These are phyloP conservation scores for Anthostomella pinea DNA, from an alignment of 2,329 filamentous ascomycete genomes.

Conservation along the genomic window DNA sequence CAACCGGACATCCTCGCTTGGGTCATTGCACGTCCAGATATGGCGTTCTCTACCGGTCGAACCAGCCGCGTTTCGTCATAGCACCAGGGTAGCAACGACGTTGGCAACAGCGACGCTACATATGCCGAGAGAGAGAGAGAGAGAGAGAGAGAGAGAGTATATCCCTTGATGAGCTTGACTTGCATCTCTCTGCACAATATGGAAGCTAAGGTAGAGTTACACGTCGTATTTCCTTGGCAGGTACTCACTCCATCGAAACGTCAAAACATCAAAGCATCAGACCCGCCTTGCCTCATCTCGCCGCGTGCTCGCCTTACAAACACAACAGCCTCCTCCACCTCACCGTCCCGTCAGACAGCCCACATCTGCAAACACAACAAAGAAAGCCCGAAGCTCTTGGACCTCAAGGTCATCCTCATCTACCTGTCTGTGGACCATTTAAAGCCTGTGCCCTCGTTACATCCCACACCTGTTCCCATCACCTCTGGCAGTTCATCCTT, in stretches of 20 bases:
- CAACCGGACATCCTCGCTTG: no score
- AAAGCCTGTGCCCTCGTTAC: conserved; percentile 18
- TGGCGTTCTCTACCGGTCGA: no score
- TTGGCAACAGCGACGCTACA: no score
- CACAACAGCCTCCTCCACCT: conserved; percentile 17
- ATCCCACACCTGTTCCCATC: conserved; percentile 5
- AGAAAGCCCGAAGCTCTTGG: conserved; percentile 16
- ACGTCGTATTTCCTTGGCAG: conserved; percentile 18
- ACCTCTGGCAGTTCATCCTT: conserved; percentile 1
- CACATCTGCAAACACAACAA: conserved; percentile 24
- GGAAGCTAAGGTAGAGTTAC: no score
- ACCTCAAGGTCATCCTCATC: conserved; percentile 14
- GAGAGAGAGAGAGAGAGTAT: no score
- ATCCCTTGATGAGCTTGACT: no score
- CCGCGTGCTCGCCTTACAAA: conserved; percentile 27
- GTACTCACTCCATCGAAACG: conserved; percentile 11
- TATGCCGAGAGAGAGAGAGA: no score
- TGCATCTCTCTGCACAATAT: no score
- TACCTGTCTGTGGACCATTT: conserved; percentile 16
- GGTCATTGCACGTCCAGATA: no score
- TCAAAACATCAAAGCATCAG: conserved; percentile 2
- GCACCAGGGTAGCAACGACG: no score
- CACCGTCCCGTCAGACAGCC: conserved; percentile 11
- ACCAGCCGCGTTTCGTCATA: no score
- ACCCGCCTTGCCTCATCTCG: conserved; percentile 9